These are phyloP conservation scores for Phyllosticta citribraziliensis DNA, from an alignment of 2,329 filamentous ascomycete species.

Conservation along the genomic window DNA sequence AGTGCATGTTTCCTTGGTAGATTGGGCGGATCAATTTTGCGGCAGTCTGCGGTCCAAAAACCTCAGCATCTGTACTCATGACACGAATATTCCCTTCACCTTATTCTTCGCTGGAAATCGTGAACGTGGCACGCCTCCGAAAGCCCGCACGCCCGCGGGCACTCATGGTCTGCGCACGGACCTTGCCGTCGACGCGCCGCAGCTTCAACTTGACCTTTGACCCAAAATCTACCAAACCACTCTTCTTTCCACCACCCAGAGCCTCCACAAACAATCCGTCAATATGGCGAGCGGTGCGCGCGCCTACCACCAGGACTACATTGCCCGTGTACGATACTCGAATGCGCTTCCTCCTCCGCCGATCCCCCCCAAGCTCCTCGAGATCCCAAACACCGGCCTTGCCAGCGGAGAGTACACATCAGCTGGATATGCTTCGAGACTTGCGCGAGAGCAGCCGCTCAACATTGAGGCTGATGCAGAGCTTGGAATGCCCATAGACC, in stretches of 20 bases:
- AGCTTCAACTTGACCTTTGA: conserved; percentile 1
- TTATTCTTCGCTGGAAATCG: neutral
- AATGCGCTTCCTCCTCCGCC: conserved; percentile 93
- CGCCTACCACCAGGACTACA: conserved; percentile 81
- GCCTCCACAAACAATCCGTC: neutral
- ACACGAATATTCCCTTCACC: neutral
- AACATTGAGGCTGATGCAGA: conserved; percentile 98
- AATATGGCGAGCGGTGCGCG: conserved; percentile 9
- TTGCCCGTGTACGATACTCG: conserved; percentile 87
- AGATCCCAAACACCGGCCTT: conserved; percentile 89
- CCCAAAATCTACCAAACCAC: neutral
- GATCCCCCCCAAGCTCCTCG: conserved; percentile 89
- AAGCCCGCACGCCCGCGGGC: neutral
- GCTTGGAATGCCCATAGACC: conserved; percentile 91
- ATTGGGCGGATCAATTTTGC: neutral
- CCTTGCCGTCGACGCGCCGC: neutral
- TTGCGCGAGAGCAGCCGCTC: conserved; percentile 82
- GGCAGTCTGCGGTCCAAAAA: neutral
- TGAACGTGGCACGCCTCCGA: neutral
- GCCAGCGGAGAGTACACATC: conserved; percentile 80
- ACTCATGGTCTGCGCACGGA: neutral
- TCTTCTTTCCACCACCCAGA: neutral
- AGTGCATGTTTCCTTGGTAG: conserved; percentile 34
- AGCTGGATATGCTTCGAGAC: conserved; percentile 76
- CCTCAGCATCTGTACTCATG: neutral